A percentile compares a stretch with the other conserved stretches of the same genome.
These are phyloP conservation scores for Periconia sp. DNA, from an alignment of 2,329 filamentous ascomycete species.

Conservation along the genomic window DNA sequence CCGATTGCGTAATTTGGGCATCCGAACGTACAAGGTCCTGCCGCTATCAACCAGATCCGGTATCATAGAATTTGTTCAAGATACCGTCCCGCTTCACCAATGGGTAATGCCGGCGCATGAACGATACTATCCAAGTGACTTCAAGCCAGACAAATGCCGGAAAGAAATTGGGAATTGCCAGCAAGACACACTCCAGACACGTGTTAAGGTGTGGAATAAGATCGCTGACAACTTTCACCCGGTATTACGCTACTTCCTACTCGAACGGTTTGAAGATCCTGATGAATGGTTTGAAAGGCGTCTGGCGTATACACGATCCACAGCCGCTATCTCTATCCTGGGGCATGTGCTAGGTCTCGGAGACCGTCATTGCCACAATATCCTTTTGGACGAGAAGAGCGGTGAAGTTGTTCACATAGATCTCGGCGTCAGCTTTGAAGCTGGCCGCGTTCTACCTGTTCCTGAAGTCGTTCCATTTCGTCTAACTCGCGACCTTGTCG, in stretches of 20 bases:
- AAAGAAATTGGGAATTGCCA: conserved; percentile 80
- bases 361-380: conserved; percentile 96
- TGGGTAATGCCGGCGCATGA: conserved; percentile 91
- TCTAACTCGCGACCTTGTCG: conserved; percentile 90
- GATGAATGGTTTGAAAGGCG: conserved; percentile 95
- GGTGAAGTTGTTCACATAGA: conserved; percentile 98
- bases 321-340: conserved; percentile 92
- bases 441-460: conserved; percentile 90
- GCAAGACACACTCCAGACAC: conserved; percentile 69
- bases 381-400: conserved; percentile 85
- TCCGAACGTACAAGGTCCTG: conserved; percentile 96
- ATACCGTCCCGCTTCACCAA: conserved; percentile 90
- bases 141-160: conserved; percentile 76
- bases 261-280: conserved; percentile 90
- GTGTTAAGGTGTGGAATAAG: conserved; percentile 76
- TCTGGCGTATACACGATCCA: conserved; percentile 89
- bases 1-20: conserved; percentile 84
- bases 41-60: conserved; percentile 85
- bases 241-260: conserved; percentile 96
- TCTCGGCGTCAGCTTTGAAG: conserved; percentile 95
- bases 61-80: conserved; percentile 94
- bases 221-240: conserved; percentile 85
- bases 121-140: conserved; percentile 82
- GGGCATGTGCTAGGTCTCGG: conserved; percentile 92
- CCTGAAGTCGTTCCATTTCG: conserved; percentile 97